These are phyloP conservation scores for Boletus subparvulus DNA, from an alignment of 768 basidiomycete species.

Conservation along the genomic window DNA sequence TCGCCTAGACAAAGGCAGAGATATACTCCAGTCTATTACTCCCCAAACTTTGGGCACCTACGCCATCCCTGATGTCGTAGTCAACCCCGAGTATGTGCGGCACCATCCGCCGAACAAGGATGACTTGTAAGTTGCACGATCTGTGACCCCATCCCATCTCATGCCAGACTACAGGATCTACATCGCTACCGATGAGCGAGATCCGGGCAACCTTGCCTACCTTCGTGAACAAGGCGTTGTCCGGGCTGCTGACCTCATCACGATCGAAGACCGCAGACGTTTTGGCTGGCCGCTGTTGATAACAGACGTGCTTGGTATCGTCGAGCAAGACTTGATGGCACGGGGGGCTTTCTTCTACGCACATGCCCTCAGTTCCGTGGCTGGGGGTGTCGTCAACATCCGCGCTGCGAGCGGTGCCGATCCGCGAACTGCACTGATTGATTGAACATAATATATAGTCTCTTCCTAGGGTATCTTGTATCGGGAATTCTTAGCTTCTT, in stretches of 20 bases:
- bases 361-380: slow-evolving; percentile 42
- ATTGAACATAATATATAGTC: slow-evolving; percentile 20
- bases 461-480: not conserved
- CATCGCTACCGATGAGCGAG: slow-evolving; percentile 44
- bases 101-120: slow-evolving; percentile 16
- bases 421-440: slow-evolving; percentile 37
- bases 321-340: slow-evolving; percentile 44
- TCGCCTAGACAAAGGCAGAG: slow-evolving; percentile 21
- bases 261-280: slow-evolving; percentile 39
- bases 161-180: slow-evolving; percentile 27
- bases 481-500: not conserved
- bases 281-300: slow-evolving; percentile 45
- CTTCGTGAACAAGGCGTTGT: slow-evolving; percentile 38
- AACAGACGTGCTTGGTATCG: slow-evolving; percentile 43
- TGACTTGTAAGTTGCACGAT: slow-evolving; percentile 19
- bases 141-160: slow-evolving; percentile 2
- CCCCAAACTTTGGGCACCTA: slow-evolving; percentile 21
- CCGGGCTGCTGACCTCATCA: slow-evolving; percentile 42
- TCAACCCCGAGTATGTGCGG: slow-evolving; percentile 18
- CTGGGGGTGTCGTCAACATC: slow-evolving; percentile 42
- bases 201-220: slow-evolving; percentile 33
- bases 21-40: slow-evolving; percentile 17
- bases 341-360: slow-evolving; percentile 42
- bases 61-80: slow-evolving; percentile 19
- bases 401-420: slow-evolving; percentile 42